Conservation (phyloP, 139 green algal species). For the Micractinium sp. region DNA sequence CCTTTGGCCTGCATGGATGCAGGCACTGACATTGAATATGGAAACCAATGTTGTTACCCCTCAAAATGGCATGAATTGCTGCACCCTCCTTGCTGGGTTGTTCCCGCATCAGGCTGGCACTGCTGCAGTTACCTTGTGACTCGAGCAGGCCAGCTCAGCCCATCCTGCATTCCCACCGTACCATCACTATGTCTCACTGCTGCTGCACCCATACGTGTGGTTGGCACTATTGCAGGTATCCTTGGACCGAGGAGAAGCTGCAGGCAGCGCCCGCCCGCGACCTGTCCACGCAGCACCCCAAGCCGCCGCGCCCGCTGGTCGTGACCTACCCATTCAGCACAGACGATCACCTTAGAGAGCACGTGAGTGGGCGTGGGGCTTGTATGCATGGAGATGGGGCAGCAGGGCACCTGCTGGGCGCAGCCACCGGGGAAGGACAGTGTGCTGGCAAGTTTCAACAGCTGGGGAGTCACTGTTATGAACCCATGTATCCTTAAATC, state of each 20-base stretch:
- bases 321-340: slow-evolving; percentile 34
- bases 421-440: too few relatives aligned
- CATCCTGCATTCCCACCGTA: neutral
- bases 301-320: slow-evolving; percentile 2
- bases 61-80: too few relatives aligned
- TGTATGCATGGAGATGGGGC: too few relatives aligned
- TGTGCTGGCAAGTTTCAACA: too few relatives aligned
- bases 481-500: too few relatives aligned
- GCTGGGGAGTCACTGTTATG: too few relatives aligned
- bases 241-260: slow-evolving; percentile 25
- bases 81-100: neutral
- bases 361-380: slow-evolving; percentile 21
- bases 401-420: too few relatives aligned
- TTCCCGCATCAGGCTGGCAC: neutral
- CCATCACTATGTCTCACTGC: too few relatives aligned
- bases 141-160: neutral
- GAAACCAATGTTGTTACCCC: neutral
- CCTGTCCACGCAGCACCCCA: neutral
- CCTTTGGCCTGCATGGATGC: neutral
- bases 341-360: slow-evolving; percentile 18
- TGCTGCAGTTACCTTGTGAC: too few relatives aligned
- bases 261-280: neutral
- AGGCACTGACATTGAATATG: neutral
- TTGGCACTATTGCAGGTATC: neutral
- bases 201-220: neutral